Conservation (phyloP, 805 yeast species). For the Ogataea trehaloabstinens region DNA sequence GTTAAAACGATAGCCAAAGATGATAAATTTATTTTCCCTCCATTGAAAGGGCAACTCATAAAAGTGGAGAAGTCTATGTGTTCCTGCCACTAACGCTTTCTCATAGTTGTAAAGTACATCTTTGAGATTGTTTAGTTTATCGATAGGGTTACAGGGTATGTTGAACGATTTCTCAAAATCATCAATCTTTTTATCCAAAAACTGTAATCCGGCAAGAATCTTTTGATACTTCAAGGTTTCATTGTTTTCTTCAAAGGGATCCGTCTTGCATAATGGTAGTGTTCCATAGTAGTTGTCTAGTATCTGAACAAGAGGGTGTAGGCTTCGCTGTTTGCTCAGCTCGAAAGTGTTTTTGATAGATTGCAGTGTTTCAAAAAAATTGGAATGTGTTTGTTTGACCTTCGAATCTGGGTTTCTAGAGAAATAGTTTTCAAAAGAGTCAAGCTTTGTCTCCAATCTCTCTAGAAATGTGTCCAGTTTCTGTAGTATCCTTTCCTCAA, state of each 20-base stretch:
- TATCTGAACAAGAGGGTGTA: constrained; percentile 29
- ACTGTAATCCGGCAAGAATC: constrained; percentile 35
- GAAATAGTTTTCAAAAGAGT: constrained; percentile 27
- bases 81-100: constrained; percentile 42
- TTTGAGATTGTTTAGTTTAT: constrained; percentile 26
- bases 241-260: constrained; percentile 4
- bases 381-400: constrained; percentile 17
- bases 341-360: constrained; percentile 22
- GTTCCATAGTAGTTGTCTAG: constrained; percentile 31
- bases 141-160: constrained; percentile 27
- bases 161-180: constrained; percentile 36
- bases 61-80: constrained; percentile 58
- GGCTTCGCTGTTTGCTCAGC: constrained; percentile 23
- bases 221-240: constrained; percentile 28
- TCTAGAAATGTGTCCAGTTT: constrained; percentile 29
- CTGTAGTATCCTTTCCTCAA: constrained; percentile 28
- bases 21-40: constrained; percentile 87
- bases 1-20: constrained; percentile 83
- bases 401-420: constrained; percentile 16
- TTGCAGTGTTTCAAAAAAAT: constrained; percentile 24
- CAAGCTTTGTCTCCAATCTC: constrained; percentile 28
- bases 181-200: constrained; percentile 39
- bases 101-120: constrained; percentile 46
- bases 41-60: constrained; percentile 89
- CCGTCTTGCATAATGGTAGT: constrained; percentile 8